Evolutionary conservation across 305 asterid species (phyloP).

Genomic region (Coffea humblotiana): DNA sequence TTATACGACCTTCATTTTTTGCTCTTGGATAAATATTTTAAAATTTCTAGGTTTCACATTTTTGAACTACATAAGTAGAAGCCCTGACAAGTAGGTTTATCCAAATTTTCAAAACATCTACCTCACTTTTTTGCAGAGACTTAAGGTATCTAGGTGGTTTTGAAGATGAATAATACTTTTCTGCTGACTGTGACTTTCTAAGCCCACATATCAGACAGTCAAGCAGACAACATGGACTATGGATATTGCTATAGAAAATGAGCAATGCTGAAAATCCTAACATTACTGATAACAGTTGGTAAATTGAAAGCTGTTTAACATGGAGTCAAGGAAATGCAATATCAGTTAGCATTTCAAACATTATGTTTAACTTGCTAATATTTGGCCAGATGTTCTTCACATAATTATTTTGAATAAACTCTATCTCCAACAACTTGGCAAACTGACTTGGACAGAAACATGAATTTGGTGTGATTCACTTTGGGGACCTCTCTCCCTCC

Average conservation of each 20-base stretch:
- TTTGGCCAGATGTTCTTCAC: neutral
- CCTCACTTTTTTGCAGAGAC: neutral
- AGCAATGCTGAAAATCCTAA: neutral
- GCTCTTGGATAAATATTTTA: neutral
- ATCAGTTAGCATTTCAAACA: neutral
- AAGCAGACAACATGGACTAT: neutral
- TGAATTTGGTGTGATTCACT: neutral
- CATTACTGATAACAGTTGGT: neutral
- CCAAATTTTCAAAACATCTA: neutral
- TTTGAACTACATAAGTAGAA: neutral
- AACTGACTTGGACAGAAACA: neutral
- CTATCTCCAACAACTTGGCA: neutral
- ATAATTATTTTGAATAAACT: neutral
- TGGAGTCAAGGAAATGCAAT: neutral
- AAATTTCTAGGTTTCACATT: neutral
- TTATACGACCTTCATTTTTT: neutral
- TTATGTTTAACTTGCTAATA: neutral
- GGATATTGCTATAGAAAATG: neutral
- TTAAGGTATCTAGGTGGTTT: neutral
- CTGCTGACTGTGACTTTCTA: conserved; percentile 6
- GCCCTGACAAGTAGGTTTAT: neutral
- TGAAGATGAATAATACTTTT: neutral
- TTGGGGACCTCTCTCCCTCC: neutral
- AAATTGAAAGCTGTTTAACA: neutral
- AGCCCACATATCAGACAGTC: neutral